Evolutionary conservation across 176 grass and related monocot species (phyloP), one percentile per base, ranked within the genome.

Genomic region (Thinopyrum elongatum): DNA sequence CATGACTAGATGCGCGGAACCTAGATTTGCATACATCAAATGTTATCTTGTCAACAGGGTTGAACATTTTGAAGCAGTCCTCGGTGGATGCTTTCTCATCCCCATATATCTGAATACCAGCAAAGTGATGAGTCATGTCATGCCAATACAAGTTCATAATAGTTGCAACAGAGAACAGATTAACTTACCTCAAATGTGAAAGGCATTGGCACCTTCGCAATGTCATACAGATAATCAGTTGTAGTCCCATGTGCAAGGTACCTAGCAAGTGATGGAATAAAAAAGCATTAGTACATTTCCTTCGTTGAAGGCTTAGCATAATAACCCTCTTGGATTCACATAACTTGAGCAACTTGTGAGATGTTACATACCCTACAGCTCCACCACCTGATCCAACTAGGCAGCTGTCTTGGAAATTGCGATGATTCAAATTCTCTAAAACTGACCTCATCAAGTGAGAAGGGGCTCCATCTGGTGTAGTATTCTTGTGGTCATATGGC

Each of bases 181-280:
- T 65, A 90, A 73, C 94, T 80, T 51, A 94, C 97, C 97, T 99
- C 97, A 80, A 99, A 99, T 61, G 97, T 99, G 84, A 96, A 99
- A 4, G 97, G 64, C 94, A 99, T 94, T 29, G 97, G 97, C 62
- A 99, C 97, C 83, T 99, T 99, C 34, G 53, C 88, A 83, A 91
- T 61, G 60, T 94, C 97, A 88, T 93, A 76, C 90, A 99, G 88
- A 82, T 96, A 99, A 77, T 99, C 97, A 60, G 97, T 99, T 10
- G 94, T 99, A n/a, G 97, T 99, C n/a, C 97, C 97, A 55, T 99
- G 97, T 68, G 97, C 97, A 90, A 99, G 83, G 70, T 99, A 99
- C 87, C 97, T 99, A 77, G 85, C 27, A 51, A 76, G 44, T 28
- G 4, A 78, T 74, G 42, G 30, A 4, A 64, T 13, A 17, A 63